Evolutionary conservation across 148 eudicot species (phyloP).

Genomic region (Amaranthus palmeri): DNA sequence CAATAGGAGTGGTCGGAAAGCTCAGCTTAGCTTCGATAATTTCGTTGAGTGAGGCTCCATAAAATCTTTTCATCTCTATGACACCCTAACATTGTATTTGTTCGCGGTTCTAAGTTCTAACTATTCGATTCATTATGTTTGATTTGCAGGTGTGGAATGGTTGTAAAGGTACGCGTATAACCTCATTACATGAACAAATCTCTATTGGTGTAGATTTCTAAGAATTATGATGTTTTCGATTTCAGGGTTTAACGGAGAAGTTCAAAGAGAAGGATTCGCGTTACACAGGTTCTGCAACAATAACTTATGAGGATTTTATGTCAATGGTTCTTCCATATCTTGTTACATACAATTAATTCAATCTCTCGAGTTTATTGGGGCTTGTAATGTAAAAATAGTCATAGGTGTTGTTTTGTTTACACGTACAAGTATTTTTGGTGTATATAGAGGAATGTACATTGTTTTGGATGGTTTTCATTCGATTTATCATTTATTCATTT

Average conservation of each 20-base stretch:
- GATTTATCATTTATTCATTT: too few relatives aligned
- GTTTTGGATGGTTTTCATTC: background rate
- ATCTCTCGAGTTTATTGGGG: background rate
- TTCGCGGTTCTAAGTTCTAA: constrained; percentile 6
- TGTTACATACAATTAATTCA: constrained; percentile 28
- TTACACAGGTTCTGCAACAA: constrained; percentile 63
- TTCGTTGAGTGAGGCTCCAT: constrained; percentile 62
- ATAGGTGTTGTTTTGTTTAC: background rate
- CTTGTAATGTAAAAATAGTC: background rate
- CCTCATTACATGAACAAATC: background rate
- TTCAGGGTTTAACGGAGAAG: constrained; percentile 77
- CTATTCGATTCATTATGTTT: constrained; percentile 15
- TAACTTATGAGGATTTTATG: constrained; percentile 63
- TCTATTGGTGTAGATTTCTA: background rate
- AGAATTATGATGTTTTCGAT: background rate
- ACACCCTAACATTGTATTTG: background rate
- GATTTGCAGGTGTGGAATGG: constrained; percentile 63
- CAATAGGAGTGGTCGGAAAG: constrained; percentile 40
- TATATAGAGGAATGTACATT: background rate
- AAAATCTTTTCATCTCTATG: background rate
- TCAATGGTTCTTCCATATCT: constrained; percentile 72
- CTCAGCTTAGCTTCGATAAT: constrained; percentile 58
- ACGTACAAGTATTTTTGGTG: background rate
- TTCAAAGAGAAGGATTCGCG: constrained; percentile 74
- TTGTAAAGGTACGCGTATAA: constrained; percentile 53